Base-by-base conservation (phyloP, 192 early-diverging fungal genomes). In the Entomortierella chlamydospora region DNA sequence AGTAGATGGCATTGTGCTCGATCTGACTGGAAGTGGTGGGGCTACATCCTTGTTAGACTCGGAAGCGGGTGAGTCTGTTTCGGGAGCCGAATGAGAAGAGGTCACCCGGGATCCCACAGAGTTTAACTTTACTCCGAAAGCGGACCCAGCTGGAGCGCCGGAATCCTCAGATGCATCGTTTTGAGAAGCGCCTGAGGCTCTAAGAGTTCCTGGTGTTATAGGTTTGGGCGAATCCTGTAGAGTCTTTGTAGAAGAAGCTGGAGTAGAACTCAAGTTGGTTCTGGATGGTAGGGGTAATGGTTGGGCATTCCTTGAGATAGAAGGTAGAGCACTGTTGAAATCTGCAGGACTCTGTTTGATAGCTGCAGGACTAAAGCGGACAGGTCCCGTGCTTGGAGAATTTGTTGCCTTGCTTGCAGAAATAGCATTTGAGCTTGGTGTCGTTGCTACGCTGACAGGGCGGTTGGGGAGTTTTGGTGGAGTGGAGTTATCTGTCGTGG, bases 251-350 rank as follows among this genome's bases (percentile, higher is more conserved):
- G 53, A 57, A 1, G 56, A 43, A 25, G 10, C 4, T 28, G 50
- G 2, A 39, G 45, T 17, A 18, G 57, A 9, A 22, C 20, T 63
- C 33, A 63, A n/a, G 45, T 25, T 31, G 23, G 34, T 47, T 20
- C 76, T 37, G 10, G 76, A 70, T 2, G 76, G 76, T 22, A 79
- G 42, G 41, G 67, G 57, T n/a, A 79, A 18, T 22, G 76, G 76
- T 29, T 70, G 76, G 15, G 30, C 41, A 31, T 79, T 79, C 10
- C 76, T 31, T 15, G 57, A 53, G 29, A 79, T 70, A 4, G 76
- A 25, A 13, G 76, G 76, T 9, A 79, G 52, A 12, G 62, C 51
- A 50, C 57, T 30, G 20, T 20, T 20, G 22, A 58, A 22, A 29
- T 34, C 61, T 2, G 29, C 9, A 15, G 45, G 26, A 33, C 17